These are phyloP conservation scores for Termitomyces heimii DNA, from an alignment of 768 basidiomycete genomes.

Conservation along the genomic window DNA sequence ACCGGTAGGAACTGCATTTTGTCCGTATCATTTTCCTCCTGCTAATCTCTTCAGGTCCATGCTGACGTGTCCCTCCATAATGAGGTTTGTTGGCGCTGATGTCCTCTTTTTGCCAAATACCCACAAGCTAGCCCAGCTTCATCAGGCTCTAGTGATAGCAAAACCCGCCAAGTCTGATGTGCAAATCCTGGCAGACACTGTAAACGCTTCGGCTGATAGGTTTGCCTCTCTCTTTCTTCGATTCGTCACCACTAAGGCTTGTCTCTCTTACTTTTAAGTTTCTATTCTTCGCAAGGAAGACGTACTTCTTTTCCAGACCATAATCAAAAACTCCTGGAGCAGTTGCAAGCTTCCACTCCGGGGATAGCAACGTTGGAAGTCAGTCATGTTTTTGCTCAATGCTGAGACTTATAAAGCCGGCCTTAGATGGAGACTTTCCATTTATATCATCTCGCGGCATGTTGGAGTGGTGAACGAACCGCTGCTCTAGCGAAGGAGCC, in stretches of 20 bases:
- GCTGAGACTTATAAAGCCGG: background rate
- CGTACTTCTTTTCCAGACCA: slow-evolving; percentile 76
- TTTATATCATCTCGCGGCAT: slow-evolving; percentile 70
- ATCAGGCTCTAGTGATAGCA: slow-evolving; percentile 34
- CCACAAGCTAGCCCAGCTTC: slow-evolving; percentile 31
- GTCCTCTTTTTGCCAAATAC: background rate
- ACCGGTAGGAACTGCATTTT: slow-evolving; percentile 33
- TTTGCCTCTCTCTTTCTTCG: slow-evolving; percentile 16
- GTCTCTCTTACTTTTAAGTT: slow-evolving; percentile 35
- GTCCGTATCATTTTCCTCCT: background rate
- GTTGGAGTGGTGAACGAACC: slow-evolving; percentile 43
- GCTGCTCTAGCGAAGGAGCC: slow-evolving; percentile 21
- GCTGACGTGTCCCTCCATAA: slow-evolving; percentile 52
- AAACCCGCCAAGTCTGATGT: slow-evolving; percentile 33
- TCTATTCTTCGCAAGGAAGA: slow-evolving; percentile 84
- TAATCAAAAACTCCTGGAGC: slow-evolving; percentile 58
- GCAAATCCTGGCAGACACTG: slow-evolving; percentile 35
- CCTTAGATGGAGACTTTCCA: slow-evolving; percentile 83
- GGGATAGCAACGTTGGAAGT: slow-evolving; percentile 71
- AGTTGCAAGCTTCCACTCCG: slow-evolving; percentile 41
- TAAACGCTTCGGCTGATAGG: slow-evolving; percentile 86
- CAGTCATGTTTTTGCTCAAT: background rate
- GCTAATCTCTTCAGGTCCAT: slow-evolving; percentile 34
- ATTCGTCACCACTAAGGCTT: background rate
- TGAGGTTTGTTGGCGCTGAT: slow-evolving; percentile 33